Conservation (phyloP, 2,329 filamentous ascomycete genomes). For the Nemania abortiva region DNA sequence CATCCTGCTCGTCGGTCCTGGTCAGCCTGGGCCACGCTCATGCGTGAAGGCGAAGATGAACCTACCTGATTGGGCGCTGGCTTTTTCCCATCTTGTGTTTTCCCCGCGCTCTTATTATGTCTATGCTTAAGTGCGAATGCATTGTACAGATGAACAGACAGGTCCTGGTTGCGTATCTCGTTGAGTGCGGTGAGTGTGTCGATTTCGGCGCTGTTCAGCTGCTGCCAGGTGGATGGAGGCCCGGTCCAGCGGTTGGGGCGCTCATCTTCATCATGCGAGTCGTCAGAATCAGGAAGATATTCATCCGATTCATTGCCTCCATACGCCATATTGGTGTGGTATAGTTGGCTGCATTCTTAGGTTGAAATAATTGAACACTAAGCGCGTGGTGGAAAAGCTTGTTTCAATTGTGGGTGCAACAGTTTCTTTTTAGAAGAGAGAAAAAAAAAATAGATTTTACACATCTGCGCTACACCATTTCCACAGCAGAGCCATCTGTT, state of each 20-base stretch:
- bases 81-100: constrained; percentile 24
- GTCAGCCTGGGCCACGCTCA: constrained; percentile 27
- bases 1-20: constrained; percentile 40
- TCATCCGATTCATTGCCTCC: constrained; percentile 40
- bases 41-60: neutral
- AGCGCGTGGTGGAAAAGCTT: neutral
- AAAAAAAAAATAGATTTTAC: neutral
- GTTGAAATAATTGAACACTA: neutral
- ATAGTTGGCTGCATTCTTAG: neutral
- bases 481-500: neutral
- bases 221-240: constrained; percentile 73
- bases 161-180: constrained; percentile 71
- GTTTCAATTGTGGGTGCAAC: neutral
- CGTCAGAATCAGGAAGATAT: constrained; percentile 54
- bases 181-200: constrained; percentile 73
- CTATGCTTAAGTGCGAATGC: constrained; percentile 74
- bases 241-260: constrained; percentile 82
- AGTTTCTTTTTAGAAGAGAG: neutral
- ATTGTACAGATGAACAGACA: constrained; percentile 84
- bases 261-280: constrained; percentile 55
- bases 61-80: constrained; percentile 50
- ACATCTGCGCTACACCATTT: neutral
- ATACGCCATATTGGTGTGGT: constrained; percentile 37
- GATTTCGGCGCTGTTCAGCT: constrained; percentile 71
- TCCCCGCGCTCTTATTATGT: constrained; percentile 17